Evolutionary conservation across 495 filamentous ascomycete species (phyloP).

Genomic region (Podospora australis): DNA sequence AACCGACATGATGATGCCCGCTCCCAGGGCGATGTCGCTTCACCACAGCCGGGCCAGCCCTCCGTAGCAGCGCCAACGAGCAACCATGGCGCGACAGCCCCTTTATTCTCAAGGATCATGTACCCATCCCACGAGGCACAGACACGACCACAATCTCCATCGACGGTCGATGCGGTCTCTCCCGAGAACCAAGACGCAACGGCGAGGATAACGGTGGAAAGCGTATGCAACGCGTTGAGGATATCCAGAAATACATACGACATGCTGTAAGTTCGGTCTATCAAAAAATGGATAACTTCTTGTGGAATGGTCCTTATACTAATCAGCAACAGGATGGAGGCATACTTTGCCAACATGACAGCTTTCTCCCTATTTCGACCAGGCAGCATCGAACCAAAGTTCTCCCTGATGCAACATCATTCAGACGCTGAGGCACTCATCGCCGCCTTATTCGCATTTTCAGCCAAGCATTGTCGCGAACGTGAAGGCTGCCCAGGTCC

Average conservation of each 20-base stretch:
- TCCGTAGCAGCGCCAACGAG: background rate
- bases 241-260: conserved; percentile 10
- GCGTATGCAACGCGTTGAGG: conserved; percentile 6
- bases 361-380: conserved; percentile 24
- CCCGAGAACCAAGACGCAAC: background rate
- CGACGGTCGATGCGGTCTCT: conserved; percentile 9
- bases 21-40: background rate
- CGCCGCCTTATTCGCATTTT: conserved; percentile 25
- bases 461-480: conserved; percentile 11
- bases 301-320: background rate
- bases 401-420: conserved; percentile 14
- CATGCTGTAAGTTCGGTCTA: conserved; percentile 9
- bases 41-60: background rate
- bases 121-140: conserved; percentile 20
- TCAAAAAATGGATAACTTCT: background rate
- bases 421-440: conserved; percentile 23
- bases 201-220: conserved; percentile 2
- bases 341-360: conserved; percentile 27
- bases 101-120: conserved; percentile 19
- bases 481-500: conserved; percentile 2
- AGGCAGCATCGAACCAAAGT: conserved; percentile 20
- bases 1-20: background rate
- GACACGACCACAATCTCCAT: conserved; percentile 12
- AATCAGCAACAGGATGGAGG: conserved; percentile 14
- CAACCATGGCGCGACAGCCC: conserved; percentile 2